Conservation (phyloP, 192 early-diverging fungal species). For the Umbelopsis sp. region DNA sequence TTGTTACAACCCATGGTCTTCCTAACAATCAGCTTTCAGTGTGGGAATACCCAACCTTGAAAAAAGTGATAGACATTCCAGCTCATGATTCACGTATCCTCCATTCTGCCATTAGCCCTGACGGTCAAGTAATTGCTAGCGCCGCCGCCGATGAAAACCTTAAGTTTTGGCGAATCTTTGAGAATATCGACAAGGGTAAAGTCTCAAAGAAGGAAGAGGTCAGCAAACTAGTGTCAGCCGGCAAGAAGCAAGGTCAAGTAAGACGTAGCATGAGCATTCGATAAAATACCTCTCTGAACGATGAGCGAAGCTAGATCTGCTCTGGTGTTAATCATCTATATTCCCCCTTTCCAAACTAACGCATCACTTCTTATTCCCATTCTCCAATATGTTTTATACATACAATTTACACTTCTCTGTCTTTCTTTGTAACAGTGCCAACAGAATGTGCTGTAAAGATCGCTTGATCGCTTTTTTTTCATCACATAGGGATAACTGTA, state of each 20-base stretch:
- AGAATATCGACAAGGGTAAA: slow-evolving; percentile 30
- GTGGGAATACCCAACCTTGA: slow-evolving; percentile 80
- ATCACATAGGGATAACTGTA: slow-evolving; percentile 14
- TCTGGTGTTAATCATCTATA: background rate
- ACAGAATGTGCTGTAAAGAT: slow-evolving; percentile 15
- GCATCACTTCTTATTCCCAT: background rate
- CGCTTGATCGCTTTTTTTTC: slow-evolving; percentile 10
- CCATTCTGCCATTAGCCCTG: slow-evolving; percentile 88
- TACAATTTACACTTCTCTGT: background rate
- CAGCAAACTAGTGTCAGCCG: slow-evolving; percentile 4
- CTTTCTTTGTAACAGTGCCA: slow-evolving; percentile 10
- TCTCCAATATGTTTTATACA: background rate
- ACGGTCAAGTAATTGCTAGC: slow-evolving; percentile 90
- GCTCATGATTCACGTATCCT: slow-evolving; percentile 89
- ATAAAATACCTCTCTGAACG: slow-evolving; percentile 10
- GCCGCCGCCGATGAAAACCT: slow-evolving; percentile 93
- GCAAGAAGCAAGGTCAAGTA: background rate
- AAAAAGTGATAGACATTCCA: slow-evolving; percentile 74
- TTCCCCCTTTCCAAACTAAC: background rate
- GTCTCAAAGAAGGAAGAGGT: slow-evolving; percentile 12
- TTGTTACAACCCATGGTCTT: slow-evolving; percentile 92
- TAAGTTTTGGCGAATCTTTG: slow-evolving; percentile 95
- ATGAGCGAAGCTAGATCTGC: background rate
- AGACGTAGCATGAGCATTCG: slow-evolving; percentile 17
- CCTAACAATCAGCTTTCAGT: slow-evolving; percentile 84